Base-by-base conservation (phyloP, 345 rosid species). In the Rhodomyrtus tomentosa region DNA sequence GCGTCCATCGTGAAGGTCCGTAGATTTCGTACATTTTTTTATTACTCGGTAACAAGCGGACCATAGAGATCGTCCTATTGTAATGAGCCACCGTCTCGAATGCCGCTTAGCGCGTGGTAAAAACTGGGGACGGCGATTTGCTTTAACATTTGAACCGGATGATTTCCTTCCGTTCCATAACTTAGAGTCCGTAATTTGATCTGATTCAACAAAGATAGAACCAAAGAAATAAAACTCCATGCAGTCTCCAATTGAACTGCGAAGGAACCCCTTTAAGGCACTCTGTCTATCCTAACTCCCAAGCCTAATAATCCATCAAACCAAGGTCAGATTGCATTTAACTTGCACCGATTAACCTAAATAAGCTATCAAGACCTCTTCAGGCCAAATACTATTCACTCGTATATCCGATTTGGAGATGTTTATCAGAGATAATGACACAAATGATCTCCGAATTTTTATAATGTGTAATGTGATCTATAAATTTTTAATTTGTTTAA, bases 1-100 rank as follows among this genome's bases (percentile, higher is more conserved):
- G 50, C 50, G 3, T 10, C 3, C 50, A 8, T 49, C 4, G 12
- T 4, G 11, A 49, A 10, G 50, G 3, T 49, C 11, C 4, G 50
- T 59, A 59, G 29, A 59, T 59, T 10, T 29, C 1, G 14, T 14
- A 29, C 76, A 32, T 68, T 68, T 32, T 5, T 38, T 36, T 0
- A 1, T 1, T 18, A 18, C 6, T 8, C 16, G 0, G 0, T 7
- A 58, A 13, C 0, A 0, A 0, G 72, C 3, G 16, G 29, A 32
- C 4, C 2, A 22, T 10, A 0, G 0, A 21, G 1, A 32, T 32
- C 2, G 3, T 16, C 0, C 74, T 29, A 7, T 7, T 7, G 1
- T 7, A 59, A 32, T 29, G 32, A 16, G 9, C 1, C 18, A 0
- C 6, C 0, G 0, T 16, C 45, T 68, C 12, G 21, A 68, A 1